A percentile compares a stretch with the other conserved stretches of the same genome.
Evolutionary conservation across 495 filamentous ascomycete species (phyloP).

Genomic region (Apiosordaria backusii): DNA sequence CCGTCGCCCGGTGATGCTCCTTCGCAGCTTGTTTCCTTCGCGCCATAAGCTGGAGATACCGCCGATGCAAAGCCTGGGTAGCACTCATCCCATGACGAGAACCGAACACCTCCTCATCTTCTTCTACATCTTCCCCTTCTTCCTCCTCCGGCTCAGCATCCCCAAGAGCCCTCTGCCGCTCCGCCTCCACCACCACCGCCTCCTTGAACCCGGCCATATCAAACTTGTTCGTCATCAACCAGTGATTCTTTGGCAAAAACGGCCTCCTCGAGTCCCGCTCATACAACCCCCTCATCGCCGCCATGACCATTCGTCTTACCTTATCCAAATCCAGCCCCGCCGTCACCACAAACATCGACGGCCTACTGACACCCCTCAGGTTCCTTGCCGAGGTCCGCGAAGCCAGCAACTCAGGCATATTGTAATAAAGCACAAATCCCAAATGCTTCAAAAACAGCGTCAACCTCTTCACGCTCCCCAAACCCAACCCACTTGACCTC

Average conservation of each 20-base stretch:
- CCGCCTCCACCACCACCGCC: conserved; percentile 79
- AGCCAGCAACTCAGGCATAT: conserved; percentile 52
- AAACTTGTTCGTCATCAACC: conserved; percentile 90
- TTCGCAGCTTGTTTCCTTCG: conserved; percentile 62
- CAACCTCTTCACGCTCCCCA: conserved; percentile 69
- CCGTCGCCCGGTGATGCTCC: conserved; percentile 64
- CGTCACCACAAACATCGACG: conserved; percentile 18
- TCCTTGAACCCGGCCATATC: conserved; percentile 86
- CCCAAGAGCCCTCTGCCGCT: conserved; percentile 36
- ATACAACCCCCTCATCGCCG: conserved; percentile 84
- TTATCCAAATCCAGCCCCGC: conserved; percentile 71
- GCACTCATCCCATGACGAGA: conserved; percentile 38
- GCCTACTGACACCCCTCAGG: neutral
- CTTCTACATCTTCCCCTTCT: conserved; percentile 39
- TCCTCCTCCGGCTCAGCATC: conserved; percentile 44
- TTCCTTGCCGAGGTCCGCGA: neutral
- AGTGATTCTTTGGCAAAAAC: conserved; percentile 78
- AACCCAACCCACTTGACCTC: conserved; percentile 64
- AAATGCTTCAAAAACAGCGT: conserved; percentile 87
- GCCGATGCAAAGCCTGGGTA: conserved; percentile 12
- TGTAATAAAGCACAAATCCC: conserved; percentile 87
- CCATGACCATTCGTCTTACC: conserved; percentile 74
- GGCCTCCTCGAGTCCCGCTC: conserved; percentile 87
- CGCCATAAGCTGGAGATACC: conserved; percentile 39
- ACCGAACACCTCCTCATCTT: conserved; percentile 38